phyloP scores from a whole-genome alignment of 2,329 filamentous ascomycete species.

The Diatrype stigma region DNA sequence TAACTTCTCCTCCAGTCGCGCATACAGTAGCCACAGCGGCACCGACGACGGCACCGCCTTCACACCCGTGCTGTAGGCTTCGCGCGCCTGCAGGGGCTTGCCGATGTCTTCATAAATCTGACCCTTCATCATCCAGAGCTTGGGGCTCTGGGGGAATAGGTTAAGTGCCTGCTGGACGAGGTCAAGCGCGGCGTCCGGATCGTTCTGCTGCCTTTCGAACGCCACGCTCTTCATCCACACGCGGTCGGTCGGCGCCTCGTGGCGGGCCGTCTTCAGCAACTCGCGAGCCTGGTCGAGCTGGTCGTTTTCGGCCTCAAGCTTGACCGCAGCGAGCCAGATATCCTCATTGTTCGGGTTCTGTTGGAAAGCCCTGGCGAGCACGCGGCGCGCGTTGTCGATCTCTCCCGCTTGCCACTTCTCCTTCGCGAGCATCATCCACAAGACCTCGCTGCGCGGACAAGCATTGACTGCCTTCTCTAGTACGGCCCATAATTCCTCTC shows the following conservation, averaged over 20 bases:
- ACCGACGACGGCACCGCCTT: constrained; percentile 81
- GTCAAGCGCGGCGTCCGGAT: constrained; percentile 76
- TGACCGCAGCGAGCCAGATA: constrained; percentile 95
- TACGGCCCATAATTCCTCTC: constrained; percentile 76
- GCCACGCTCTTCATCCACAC: constrained; percentile 97
- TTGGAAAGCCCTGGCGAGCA: constrained; percentile 85
- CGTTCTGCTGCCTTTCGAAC: constrained; percentile 81
- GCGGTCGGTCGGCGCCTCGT: constrained; percentile 88
- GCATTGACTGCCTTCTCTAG: constrained; percentile 92
- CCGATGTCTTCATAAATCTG: constrained; percentile 88
- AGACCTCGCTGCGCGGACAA: constrained; percentile 81
- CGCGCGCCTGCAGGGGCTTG: constrained; percentile 77
- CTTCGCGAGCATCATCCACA: constrained; percentile 95
- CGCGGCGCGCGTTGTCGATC: constrained; percentile 78
- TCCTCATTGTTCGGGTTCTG: constrained; percentile 97
- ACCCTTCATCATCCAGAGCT: constrained; percentile 98
- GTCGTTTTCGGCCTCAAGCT: constrained; percentile 87
- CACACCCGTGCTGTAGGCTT: constrained; percentile 84
- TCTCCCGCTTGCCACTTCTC: constrained; percentile 91
- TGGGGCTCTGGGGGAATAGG: constrained; percentile 78
- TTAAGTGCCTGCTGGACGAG: constrained; percentile 83
- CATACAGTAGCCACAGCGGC: constrained; percentile 83
- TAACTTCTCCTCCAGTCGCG: constrained; percentile 78
- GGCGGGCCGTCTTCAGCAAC: constrained; percentile 75
- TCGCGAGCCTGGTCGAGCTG: constrained; percentile 78